Base-by-base conservation (phyloP, 768 basidiomycete species). In the Heimioporus sp. region DNA sequence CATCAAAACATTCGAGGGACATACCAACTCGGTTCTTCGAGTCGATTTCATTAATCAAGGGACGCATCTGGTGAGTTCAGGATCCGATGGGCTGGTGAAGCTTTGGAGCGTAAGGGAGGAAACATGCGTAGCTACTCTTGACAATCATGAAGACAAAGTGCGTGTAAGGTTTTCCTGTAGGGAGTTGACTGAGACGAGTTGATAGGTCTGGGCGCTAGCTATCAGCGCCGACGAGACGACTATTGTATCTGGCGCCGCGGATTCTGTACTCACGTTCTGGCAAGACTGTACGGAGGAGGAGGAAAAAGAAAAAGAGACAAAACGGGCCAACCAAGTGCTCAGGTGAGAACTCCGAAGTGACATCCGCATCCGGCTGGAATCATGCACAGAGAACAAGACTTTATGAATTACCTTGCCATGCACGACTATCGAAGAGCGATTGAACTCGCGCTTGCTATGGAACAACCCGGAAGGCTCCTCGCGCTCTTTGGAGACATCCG, bases 131-230 rank as follows among this genome's bases (percentile, higher is more conserved):
- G 75, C 84, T 16, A 98, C 96, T 6, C 73, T 99, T 69, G 97
- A 99, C 68, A 96, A 96, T 63, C 97, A 99, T 61, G 92, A 97
- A 67, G 96, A 98, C 57, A 98, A 98, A 80, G 95, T 90, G 53
- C 17, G 84, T 48, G 28, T 10, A 46, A 15, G 28, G 40, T 39
- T 10, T 32, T 49, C 28, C 36, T 6, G 32, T 20, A 24, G 13
- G 34, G 40, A 28, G 49, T 31, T 40, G 37, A 55, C 35, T 49
- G 37, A 37, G 17, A 50, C 39, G 40, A 39, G 32, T n/a, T 5
- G 15, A 19, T 59, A 98, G 96, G 85, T 99, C n/a, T 99, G 97
- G 97, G 94, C 95, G 1, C 77, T 98, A 12, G 84, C 92, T 10
- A 73, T 97, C 42, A 88, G 85, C 61, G 65, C 74, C 9, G 91